phyloP scores from a whole-genome alignment of 441 rosid genomes.

The Jatropha podagrica region DNA sequence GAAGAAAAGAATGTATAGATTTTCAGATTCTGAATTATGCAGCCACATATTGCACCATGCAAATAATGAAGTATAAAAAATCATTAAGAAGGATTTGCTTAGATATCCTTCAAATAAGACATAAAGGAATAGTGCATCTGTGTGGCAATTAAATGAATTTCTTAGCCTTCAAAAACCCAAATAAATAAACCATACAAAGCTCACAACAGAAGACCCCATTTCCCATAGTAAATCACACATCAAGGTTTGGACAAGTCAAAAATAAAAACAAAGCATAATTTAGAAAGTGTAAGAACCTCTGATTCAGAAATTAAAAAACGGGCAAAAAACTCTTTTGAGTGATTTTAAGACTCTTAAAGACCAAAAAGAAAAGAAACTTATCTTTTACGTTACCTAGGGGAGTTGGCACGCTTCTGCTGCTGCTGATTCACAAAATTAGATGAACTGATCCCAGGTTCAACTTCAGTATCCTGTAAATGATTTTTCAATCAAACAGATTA shows the following conservation, averaged over 20 bases:
- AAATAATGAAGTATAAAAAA: not conserved
- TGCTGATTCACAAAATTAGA: slow-evolving; percentile 34
- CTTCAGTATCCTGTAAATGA: slow-evolving; percentile 41
- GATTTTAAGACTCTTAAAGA: not conserved
- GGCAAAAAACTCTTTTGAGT: not conserved
- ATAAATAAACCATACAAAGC: not conserved
- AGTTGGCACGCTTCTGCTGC: slow-evolving; percentile 38
- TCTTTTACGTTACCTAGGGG: slow-evolving; percentile 37
- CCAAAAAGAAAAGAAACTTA: not conserved
- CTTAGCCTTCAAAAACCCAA: not conserved
- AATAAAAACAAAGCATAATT: not conserved
- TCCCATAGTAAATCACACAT: not conserved
- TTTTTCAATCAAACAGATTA: slow-evolving; percentile 21
- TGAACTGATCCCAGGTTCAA: slow-evolving; percentile 29
- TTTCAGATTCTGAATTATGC: not conserved
- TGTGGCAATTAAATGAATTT: not conserved
- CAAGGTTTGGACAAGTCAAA: not conserved
- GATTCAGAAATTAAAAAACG: not conserved
- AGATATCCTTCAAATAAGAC: not conserved
- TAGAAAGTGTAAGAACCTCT: not conserved
- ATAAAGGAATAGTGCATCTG: not conserved
- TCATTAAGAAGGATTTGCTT: not conserved
- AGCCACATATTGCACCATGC: not conserved
- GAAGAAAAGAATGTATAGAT: not conserved
- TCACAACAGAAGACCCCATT: not conserved